Percentiles rank a stretch among this genome's conserved stretches.
phyloP scores from a whole-genome alignment of 306 rosid species.

The Castanopsis chinensis region DNA sequence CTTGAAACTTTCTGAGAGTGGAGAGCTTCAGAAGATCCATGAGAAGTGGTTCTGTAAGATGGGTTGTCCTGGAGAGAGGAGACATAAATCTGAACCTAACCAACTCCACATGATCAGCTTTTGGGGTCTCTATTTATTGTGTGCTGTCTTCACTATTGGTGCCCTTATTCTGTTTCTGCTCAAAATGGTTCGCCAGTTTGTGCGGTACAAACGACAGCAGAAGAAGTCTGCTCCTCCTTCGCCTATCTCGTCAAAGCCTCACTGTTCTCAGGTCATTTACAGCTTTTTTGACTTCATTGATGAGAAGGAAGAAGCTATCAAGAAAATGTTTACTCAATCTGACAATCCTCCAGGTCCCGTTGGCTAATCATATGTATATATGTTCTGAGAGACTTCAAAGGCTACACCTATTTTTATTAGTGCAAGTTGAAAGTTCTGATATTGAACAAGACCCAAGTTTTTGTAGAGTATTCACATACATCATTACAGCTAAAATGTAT shows the following conservation, averaged over 20 bases:
- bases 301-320: conserved; percentile 85
- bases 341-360: conserved; percentile 44
- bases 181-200: conserved; percentile 52
- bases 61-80: conserved; percentile 71
- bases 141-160: conserved; percentile 39
- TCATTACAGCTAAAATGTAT: background rate
- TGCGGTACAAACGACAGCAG: conserved; percentile 49
- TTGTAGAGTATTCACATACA: background rate
- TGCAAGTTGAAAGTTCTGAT: background rate
- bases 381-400: background rate
- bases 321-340: conserved; percentile 55
- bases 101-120: conserved; percentile 74
- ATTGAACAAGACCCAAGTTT: background rate
- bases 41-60: conserved; percentile 75
- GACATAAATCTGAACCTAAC: conserved; percentile 40
- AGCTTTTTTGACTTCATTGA: conserved; percentile 75
- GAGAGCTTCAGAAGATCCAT: conserved; percentile 70
- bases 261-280: conserved; percentile 49
- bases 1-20: conserved; percentile 74
- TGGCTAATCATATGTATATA: conserved; percentile 18
- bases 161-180: conserved; percentile 58
- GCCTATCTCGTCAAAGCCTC: conserved; percentile 26
- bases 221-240: conserved; percentile 34
- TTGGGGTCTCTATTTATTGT: conserved; percentile 82
- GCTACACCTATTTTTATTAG: background rate